Base-by-base conservation (phyloP, 148 eudicot genomes). In the Drosera capensis region DNA sequence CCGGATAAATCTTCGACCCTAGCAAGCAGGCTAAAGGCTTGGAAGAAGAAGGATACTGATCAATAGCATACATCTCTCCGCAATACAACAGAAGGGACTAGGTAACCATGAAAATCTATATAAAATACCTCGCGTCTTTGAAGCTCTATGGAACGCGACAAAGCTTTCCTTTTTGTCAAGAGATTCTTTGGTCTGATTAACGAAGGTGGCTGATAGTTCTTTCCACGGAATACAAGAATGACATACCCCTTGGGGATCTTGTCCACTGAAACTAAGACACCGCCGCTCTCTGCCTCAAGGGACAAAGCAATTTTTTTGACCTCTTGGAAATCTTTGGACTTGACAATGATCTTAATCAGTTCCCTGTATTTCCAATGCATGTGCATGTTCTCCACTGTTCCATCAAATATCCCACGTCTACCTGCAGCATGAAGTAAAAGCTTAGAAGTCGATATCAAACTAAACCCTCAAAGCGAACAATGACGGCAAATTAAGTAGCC, bases 311-410 rank as follows among this genome's bases (percentile, higher is more conserved):
- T 59, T 17, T 31, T 68, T 72, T 83, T 75, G 9, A 80, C 94
- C 60, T 74, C 70, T 46, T 88, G 84, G 49, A 88, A 77, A 49
- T 38, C 68, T 59, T 63, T 65, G 45, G 72, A 82, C 58, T 88
- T 88, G 2, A 80, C 69, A 15, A 88, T 67, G 60, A 88, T 77
- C 57, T 88, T 88, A 23, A 88, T 83, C 55, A 88, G 56, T 71
- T 88, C 96, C 20, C 96, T 68, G 46, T 88, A 88, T 52, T 88
- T 88, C 96, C 94, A 88, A 55, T 88, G 96, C 74, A 88, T 73
- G 69, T 88, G 96, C 96, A 87, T 87, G 57, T 87, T 87, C 78
- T 87, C 96, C 62, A 87, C 87, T 25, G 96, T 87, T 39, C 96
- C 96, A 56, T 70, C 94, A 65, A 88, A 88, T 31, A 88, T 86